Evolutionary conservation across 768 basidiomycete species (phyloP).

Genomic region (Dacryopinax primogenitus): DNA sequence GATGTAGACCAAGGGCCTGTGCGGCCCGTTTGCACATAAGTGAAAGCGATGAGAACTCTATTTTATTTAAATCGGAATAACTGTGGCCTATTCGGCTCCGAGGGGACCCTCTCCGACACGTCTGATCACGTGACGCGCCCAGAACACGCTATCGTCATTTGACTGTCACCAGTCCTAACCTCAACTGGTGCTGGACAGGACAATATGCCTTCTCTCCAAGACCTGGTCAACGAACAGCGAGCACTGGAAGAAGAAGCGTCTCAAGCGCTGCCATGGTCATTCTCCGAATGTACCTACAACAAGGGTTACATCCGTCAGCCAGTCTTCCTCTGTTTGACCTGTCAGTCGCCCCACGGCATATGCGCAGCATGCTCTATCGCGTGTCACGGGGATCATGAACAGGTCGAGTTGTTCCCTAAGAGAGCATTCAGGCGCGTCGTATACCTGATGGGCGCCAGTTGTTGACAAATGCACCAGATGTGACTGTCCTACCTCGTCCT

Average conservation of each 20-base stretch:
- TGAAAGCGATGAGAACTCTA: too few relatives aligned
- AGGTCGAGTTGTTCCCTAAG: slow-evolving; percentile 78
- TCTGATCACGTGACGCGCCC: slow-evolving; percentile 6
- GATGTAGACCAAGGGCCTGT: too few relatives aligned
- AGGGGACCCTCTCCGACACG: background rate
- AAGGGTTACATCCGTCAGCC: slow-evolving; percentile 59
- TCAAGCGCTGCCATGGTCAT: slow-evolving; percentile 42
- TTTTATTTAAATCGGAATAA: too few relatives aligned
- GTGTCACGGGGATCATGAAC: slow-evolving; percentile 63
- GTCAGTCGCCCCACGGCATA: slow-evolving; percentile 51
- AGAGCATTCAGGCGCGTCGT: background rate
- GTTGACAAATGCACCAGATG: slow-evolving; percentile 54
- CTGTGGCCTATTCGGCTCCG: too few relatives aligned
- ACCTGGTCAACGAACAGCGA: background rate
- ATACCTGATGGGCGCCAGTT: background rate
- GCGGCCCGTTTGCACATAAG: too few relatives aligned
- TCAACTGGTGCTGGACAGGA: background rate
- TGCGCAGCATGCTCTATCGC: slow-evolving; percentile 77
- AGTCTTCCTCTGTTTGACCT: slow-evolving; percentile 69
- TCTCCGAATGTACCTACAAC: slow-evolving; percentile 51
- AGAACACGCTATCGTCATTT: too few relatives aligned
- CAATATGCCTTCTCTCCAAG: background rate
- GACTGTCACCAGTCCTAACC: too few relatives aligned
- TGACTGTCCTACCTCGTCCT: slow-evolving; percentile 61
- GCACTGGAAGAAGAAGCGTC: slow-evolving; percentile 27